Conservation (phyloP, 441 rosid genomes). For the Eruca vesicaria region DNA sequence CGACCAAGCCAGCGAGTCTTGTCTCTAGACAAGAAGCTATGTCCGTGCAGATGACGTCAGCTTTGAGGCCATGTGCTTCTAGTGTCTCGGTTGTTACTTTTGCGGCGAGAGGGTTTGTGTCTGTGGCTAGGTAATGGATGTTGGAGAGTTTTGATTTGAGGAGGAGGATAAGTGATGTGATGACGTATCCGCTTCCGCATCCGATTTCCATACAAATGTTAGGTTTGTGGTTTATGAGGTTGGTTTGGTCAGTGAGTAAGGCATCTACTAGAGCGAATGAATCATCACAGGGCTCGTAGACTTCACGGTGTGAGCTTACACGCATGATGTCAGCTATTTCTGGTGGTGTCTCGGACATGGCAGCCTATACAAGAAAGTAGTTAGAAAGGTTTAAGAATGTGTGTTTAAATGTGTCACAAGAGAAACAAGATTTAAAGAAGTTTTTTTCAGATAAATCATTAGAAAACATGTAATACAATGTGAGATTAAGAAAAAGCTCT, state of each 20-base stretch:
- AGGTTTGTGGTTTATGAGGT: constrained; percentile 62
- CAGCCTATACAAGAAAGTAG: constrained; percentile 17
- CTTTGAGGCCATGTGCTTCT: constrained; percentile 66
- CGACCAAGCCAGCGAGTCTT: constrained; percentile 68
- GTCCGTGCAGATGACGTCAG: constrained; percentile 62
- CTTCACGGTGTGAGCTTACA: constrained; percentile 82
- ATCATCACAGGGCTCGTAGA: constrained; percentile 94
- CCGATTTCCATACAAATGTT: constrained; percentile 81
- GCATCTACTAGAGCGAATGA: constrained; percentile 93
- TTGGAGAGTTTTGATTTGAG: constrained; percentile 47
- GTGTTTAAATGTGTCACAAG: not conserved
- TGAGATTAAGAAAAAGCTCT: not conserved
- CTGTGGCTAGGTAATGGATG: constrained; percentile 65
- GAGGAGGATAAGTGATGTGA: constrained; percentile 86
- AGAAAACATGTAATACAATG: not conserved
- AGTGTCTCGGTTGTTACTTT: constrained; percentile 65
- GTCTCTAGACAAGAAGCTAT: constrained; percentile 65
- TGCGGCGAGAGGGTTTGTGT: constrained; percentile 64
- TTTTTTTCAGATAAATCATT: not conserved
- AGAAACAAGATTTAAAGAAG: not conserved
- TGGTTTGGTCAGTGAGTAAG: constrained; percentile 62
- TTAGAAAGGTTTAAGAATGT: constrained; percentile 1
- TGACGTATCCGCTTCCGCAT: constrained; percentile 93
- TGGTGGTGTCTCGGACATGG: not conserved
- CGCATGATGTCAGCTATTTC: constrained; percentile 74